Conservation (phyloP, 768 basidiomycete genomes). For the Mycena albidolilacea region DNA sequence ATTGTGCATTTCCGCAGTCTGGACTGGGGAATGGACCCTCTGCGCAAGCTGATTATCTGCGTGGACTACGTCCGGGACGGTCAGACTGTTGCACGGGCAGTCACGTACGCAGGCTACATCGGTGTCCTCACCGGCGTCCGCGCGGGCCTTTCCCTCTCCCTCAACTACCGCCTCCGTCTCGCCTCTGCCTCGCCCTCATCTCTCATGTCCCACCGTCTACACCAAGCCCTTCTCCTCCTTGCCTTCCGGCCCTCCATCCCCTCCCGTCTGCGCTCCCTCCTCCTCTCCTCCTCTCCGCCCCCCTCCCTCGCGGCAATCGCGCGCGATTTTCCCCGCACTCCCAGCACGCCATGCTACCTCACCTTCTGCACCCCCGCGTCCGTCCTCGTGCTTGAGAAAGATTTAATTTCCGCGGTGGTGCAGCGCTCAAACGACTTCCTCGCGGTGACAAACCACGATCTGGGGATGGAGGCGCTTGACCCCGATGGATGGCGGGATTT, state of each 20-base stretch:
- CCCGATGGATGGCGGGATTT: slow-evolving; percentile 39
- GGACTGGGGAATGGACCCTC: slow-evolving; percentile 56
- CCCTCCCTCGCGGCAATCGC: slow-evolving; percentile 46
- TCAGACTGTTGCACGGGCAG: slow-evolving; percentile 52
- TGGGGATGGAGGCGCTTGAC: slow-evolving; percentile 44
- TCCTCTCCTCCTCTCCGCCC: slow-evolving; percentile 47
- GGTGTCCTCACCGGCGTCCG: slow-evolving; percentile 57
- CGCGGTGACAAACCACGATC: slow-evolving; percentile 56
- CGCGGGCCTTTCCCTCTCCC: slow-evolving; percentile 53
- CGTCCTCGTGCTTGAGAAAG: slow-evolving; percentile 54
- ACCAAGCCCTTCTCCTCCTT: slow-evolving; percentile 50
- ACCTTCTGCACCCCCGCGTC: slow-evolving; percentile 52
- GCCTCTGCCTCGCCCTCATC: slow-evolving; percentile 47
- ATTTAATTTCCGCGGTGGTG: slow-evolving; percentile 44
- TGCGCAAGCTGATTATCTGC: slow-evolving; percentile 51
- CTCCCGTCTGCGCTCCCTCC: slow-evolving; percentile 49
- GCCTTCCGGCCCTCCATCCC: slow-evolving; percentile 51
- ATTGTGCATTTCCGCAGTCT: slow-evolving; percentile 56
- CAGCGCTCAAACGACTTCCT: slow-evolving; percentile 46
- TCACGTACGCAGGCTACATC: slow-evolving; percentile 58
- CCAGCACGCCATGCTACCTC: slow-evolving; percentile 52
- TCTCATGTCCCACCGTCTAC: slow-evolving; percentile 44
- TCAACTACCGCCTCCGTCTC: slow-evolving; percentile 52
- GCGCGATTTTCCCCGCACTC: slow-evolving; percentile 36
- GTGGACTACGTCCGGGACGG: slow-evolving; percentile 53